phyloP scores from a whole-genome alignment of 768 basidiomycete species.

The Termitomyces sp. region DNA sequence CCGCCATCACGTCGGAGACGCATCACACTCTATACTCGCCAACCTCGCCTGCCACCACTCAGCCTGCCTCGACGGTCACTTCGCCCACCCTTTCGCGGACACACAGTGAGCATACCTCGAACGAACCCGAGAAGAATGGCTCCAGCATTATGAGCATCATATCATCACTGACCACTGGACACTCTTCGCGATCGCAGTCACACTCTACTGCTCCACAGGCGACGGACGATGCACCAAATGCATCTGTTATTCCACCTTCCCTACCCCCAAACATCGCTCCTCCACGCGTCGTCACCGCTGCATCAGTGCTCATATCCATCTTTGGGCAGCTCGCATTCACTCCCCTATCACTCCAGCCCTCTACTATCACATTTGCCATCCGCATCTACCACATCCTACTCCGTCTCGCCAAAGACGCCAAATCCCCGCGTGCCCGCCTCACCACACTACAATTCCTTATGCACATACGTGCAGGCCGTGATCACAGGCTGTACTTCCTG shows the following conservation, averaged over 20 bases:
- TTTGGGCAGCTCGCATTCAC: conserved; percentile 75
- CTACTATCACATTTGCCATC: conserved; percentile 49
- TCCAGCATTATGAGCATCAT: conserved; percentile 53
- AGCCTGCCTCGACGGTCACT: conserved; percentile 24
- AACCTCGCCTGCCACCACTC: conserved; percentile 15
- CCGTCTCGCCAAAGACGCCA: conserved; percentile 38
- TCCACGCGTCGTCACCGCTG: conserved; percentile 54
- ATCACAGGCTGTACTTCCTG: conserved; percentile 79
- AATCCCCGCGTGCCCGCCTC: conserved; percentile 59
- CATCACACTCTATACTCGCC: conserved; percentile 30
- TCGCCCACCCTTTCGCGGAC: conserved; percentile 57
- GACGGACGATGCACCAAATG: conserved; percentile 30
- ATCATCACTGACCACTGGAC: conserved; percentile 54
- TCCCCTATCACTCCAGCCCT: conserved; percentile 45
- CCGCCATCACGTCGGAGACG: conserved; percentile 33
- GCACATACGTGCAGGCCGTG: conserved; percentile 84
- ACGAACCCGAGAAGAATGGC: conserved; percentile 31
- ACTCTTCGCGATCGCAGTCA: conserved; percentile 55
- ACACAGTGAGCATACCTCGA: conserved; percentile 49
- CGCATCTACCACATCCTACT: conserved; percentile 51
- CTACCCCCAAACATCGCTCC: conserved; percentile 21
- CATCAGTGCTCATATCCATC: conserved; percentile 57
- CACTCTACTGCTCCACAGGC: conserved; percentile 48
- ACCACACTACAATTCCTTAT: conserved; percentile 82
- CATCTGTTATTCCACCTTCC: conserved; percentile 8